Percentiles rank a stretch among this genome's conserved stretches.
Conservation (phyloP, 345 rosid species). For the Salix viminalis region DNA sequence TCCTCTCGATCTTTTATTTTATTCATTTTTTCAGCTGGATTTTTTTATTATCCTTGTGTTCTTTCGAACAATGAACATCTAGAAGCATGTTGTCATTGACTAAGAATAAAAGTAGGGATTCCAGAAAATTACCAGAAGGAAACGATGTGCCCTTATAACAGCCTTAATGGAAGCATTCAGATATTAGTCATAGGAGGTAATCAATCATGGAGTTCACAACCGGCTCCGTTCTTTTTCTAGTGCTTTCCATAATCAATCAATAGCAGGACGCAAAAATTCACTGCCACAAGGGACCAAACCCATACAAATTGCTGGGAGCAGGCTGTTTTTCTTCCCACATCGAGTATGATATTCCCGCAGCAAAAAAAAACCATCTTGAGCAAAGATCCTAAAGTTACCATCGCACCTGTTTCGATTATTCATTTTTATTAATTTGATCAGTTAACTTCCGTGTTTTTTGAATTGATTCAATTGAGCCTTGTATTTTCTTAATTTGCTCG, state of each 20-base stretch:
- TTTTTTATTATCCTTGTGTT: not conserved
- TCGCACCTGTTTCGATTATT: too few species aligned
- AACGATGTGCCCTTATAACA: not conserved
- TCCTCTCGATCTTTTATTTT: not conserved
- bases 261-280: not conserved
- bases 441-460: too few species aligned
- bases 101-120: not conserved
- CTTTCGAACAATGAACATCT: not conserved
- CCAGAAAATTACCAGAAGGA: not conserved
- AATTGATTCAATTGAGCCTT: too few species aligned
- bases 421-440: too few species aligned
- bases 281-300: not conserved
- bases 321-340: too few species aligned
- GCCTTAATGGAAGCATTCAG: not conserved
- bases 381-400: too few species aligned
- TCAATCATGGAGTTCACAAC: not conserved
- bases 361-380: too few species aligned
- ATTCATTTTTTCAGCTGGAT: not conserved
- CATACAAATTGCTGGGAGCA: not conserved
- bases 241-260: not conserved
- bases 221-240: not conserved
- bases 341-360: too few species aligned
- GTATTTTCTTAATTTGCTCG: too few species aligned
- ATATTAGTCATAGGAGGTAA: not conserved
- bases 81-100: not conserved